Evolutionary conservation across 2,329 filamentous ascomycete genomes (phyloP).

Genomic region (Ophiostoma piceae): DNA sequence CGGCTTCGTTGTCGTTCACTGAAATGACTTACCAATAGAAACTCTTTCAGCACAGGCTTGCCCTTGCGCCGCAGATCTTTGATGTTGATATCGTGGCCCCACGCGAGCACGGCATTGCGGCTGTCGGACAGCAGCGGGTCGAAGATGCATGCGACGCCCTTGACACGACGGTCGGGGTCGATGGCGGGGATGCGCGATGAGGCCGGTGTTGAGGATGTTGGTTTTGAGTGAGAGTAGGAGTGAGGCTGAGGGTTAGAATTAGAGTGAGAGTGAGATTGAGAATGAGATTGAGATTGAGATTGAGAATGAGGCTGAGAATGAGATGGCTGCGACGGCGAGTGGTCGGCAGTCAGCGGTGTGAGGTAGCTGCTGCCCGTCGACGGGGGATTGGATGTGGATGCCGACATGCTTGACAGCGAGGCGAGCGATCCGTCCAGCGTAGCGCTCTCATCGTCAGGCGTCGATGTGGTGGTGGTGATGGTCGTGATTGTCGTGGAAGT

Average conservation of each 20-base stretch:
- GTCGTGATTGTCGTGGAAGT: background rate
- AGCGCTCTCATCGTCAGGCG: conserved; percentile 12
- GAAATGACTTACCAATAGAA: conserved; percentile 58
- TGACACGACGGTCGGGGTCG: conserved; percentile 30
- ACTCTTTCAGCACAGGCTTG: conserved; percentile 58
- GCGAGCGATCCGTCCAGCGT: conserved; percentile 15
- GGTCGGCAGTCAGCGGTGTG: conserved; percentile 49
- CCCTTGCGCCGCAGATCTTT: conserved; percentile 47
- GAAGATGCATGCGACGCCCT: conserved; percentile 5
- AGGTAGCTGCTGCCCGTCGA: conserved; percentile 38
- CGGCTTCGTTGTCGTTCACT: background rate
- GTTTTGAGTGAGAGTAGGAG: background rate
- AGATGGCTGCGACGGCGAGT: conserved; percentile 44
- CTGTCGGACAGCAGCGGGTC: conserved; percentile 31
- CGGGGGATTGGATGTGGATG: conserved; percentile 24
- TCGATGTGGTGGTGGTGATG: background rate
- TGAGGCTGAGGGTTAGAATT: background rate
- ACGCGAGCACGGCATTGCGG: conserved; percentile 22
- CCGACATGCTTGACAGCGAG: conserved; percentile 3
- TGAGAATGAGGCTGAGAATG: background rate
- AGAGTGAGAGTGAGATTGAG: background rate
- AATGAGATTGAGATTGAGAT: background rate
- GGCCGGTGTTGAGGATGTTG: conserved; percentile 29
- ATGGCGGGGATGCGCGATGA: conserved; percentile 36
- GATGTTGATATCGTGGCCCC: conserved; percentile 32